These are phyloP conservation scores for Pseudophaeomoniella oleicola DNA, from an alignment of 2,329 filamentous ascomycete genomes.

Conservation along the genomic window DNA sequence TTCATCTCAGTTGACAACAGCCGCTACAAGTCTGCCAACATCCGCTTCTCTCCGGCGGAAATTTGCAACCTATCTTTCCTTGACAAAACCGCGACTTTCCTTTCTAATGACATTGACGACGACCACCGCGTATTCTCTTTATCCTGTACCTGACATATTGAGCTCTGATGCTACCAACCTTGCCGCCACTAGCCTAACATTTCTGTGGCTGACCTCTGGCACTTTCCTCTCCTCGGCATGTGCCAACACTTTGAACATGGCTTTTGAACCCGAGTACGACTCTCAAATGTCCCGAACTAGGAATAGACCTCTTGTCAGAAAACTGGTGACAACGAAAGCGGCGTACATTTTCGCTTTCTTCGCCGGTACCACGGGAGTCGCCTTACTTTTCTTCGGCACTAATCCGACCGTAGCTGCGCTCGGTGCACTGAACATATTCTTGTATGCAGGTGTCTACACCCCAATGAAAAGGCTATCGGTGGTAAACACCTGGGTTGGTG, in stretches of 20 bases:
- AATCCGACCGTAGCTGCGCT: constrained; percentile 86
- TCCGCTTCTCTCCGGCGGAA: constrained; percentile 45
- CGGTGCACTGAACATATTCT: constrained; percentile 66
- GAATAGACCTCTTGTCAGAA: constrained; percentile 75
- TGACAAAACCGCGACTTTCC: constrained; percentile 89
- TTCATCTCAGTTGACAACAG: constrained; percentile 42
- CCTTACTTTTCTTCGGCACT: constrained; percentile 70
- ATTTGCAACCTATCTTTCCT: constrained; percentile 68
- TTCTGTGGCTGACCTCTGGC: constrained; percentile 80
- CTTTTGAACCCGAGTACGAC: constrained; percentile 82
- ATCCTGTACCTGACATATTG: constrained; percentile 79
- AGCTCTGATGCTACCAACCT: constrained; percentile 59
- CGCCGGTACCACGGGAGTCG: constrained; percentile 54
- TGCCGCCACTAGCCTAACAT: constrained; percentile 62
- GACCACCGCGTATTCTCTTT: constrained; percentile 81
- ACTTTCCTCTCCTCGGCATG: constrained; percentile 81
- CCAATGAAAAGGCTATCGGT: constrained; percentile 77
- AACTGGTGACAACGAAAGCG: constrained; percentile 54
- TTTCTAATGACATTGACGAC: constrained; percentile 83
- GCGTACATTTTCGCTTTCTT: constrained; percentile 68
- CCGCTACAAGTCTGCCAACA: constrained; percentile 41
- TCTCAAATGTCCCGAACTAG: constrained; percentile 87
- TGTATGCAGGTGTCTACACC: constrained; percentile 89
- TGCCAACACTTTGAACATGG: constrained; percentile 93
- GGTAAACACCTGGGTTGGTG: constrained; percentile 90